A percentile compares a stretch with the other conserved stretches of the same genome.
Evolutionary conservation across 2,329 filamentous ascomycete species (phyloP).

Genomic region (Teratosphaeriaceae sp.): DNA sequence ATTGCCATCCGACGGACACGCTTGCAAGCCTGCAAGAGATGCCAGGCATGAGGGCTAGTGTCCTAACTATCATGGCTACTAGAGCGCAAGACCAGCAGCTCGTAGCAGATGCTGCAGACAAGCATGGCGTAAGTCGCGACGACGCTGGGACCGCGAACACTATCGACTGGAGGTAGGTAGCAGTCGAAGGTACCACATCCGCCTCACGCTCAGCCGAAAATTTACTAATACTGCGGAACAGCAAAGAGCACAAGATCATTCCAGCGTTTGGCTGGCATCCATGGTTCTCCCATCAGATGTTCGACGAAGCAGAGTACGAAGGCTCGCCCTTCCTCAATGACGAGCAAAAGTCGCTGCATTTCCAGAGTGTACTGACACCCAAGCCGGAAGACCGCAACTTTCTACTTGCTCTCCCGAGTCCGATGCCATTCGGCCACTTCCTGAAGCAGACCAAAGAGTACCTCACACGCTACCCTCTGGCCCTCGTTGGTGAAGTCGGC

Average conservation of each 20-base stretch:
- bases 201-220: not conserved
- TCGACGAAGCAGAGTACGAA: slow-evolving; percentile 47
- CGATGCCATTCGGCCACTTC: slow-evolving; percentile 53
- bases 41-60: slow-evolving; percentile 57
- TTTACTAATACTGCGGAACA: slow-evolving; percentile 6
- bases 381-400: slow-evolving; percentile 46
- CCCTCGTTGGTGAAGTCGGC: slow-evolving; percentile 71
- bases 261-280: slow-evolving; percentile 85
- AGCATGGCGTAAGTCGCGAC: slow-evolving; percentile 41
- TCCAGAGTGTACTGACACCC: slow-evolving; percentile 57
- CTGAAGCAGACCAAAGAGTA: slow-evolving; percentile 49
- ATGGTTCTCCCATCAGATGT: slow-evolving; percentile 77
- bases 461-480: slow-evolving; percentile 52
- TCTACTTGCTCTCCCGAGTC: slow-evolving; percentile 51
- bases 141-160: slow-evolving; percentile 12
- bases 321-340: slow-evolving; percentile 30
- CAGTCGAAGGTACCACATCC: slow-evolving; percentile 10
- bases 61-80: slow-evolving; percentile 71
- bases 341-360: slow-evolving; percentile 51
- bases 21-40: slow-evolving; percentile 56
- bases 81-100: slow-evolving; percentile 68
- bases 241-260: slow-evolving; percentile 44
- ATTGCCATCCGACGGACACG: slow-evolving; percentile 79
- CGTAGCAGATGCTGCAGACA: slow-evolving; percentile 54
- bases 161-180: slow-evolving; percentile 29